A percentile compares a stretch with the other conserved stretches of the same genome.
Evolutionary conservation across 176 grass and related monocot genomes (phyloP).

Genomic region (Aegilops longissima): DNA sequence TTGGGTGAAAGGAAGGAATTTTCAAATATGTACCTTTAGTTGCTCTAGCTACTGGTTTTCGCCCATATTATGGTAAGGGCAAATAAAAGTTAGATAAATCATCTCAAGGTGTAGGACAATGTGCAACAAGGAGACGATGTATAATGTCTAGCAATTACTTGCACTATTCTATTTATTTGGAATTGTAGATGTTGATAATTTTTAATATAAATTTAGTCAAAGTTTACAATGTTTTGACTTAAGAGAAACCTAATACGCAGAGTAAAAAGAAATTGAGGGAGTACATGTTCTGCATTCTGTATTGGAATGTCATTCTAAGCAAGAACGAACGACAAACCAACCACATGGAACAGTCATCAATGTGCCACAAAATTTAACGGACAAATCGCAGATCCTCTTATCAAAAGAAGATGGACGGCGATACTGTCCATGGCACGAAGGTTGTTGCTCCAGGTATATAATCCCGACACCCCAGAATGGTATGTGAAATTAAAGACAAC

Average conservation of each 20-base stretch:
- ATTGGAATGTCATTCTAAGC: neutral
- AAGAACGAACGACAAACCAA: neutral
- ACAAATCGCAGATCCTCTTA: neutral
- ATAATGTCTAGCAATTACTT: neutral
- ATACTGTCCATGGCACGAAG: neutral
- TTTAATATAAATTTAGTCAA: no score
- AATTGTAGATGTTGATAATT: no score
- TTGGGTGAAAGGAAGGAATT: neutral
- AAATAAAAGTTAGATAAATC: neutral
- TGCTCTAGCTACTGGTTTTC: neutral
- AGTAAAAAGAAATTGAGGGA: no score
- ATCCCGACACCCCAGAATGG: neutral
- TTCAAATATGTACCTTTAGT: neutral
- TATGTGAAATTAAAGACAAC: no score
- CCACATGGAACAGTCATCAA: neutral
- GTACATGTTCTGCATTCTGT: neutral
- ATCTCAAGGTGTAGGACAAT: neutral
- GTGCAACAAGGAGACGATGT: neutral
- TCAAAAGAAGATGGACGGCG: neutral
- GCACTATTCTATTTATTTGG: neutral
- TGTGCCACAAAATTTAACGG: neutral
- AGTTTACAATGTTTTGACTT: no score
- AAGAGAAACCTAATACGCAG: no score
- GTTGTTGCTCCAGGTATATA: constrained; percentile 4
- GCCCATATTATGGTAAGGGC: neutral